Base-by-base conservation (phyloP, 257 asterid species). In the Solanum neorickii region DNA sequence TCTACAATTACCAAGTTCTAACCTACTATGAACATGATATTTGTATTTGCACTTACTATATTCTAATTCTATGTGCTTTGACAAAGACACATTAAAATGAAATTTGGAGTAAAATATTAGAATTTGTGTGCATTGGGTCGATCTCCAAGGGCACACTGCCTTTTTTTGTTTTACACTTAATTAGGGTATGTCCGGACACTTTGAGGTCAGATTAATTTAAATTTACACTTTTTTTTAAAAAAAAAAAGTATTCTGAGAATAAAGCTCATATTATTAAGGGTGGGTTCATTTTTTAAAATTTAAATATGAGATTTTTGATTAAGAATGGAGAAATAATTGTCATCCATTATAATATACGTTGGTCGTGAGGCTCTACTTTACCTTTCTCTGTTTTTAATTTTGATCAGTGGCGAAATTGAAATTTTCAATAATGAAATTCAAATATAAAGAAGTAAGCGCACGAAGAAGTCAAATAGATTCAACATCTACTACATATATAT, bases 371-470 rank as follows among this genome's bases (percentile, higher is more conserved):
- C 75, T 14, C 75, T 29, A 69, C 21, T 31, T 29, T 27, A 27
- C 72, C 20, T 69, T 69, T 69, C 2, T 3, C 75, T 69, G 7
- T 21, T 69, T 31, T 29, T 68, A 12, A 3, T 15, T 27, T 7
- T 2, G 6, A 10, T 0, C 27, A 4, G 14, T 9, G 29, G 3
- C 11, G 5, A 11, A 60, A 4, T 23, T 1, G 2, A 0, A 23
- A 60, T 21, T 60, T 60, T 60, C 3, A 10, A 9, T 9, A 21
- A 12, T 4, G 29, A 6, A 0, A 60, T 60, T 23, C 27, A 60
- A 15, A 52, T 52, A 52, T 52, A 52, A 52, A 52, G 9, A 52
- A 52, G 60, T 52, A 16, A 52, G 60, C 60, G 18, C 6, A 52
- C 60, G 60, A 52, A 60, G 29, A 21, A 23, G 69, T 60, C 27